Evolutionary conservation across 2,329 filamentous ascomycete genomes (phyloP), one percentile per base, ranked within the genome.

Genomic region (Ascochyta fabae): DNA sequence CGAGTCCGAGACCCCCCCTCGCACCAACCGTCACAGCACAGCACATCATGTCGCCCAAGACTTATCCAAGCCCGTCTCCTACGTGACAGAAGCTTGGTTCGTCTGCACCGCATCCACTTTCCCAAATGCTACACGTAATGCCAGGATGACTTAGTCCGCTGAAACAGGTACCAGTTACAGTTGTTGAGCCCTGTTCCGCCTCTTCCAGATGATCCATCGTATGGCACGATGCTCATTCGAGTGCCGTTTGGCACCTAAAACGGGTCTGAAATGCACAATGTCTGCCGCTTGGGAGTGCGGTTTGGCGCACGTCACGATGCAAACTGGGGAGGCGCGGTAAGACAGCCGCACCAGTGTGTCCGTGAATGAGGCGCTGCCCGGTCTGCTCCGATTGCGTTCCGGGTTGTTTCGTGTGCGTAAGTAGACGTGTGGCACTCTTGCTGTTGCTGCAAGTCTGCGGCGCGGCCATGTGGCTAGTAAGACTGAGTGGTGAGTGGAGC

Each of bases 41-140:
- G 15, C 9, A 24, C 19, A n/a, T 13, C 27, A 13, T 22, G 5
- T 22, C 36, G 23, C 38, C 29, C 46, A 40, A 43, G 50, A 27
- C 29, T 7, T 42, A 7, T 16, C 47, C 47, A 58, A 58, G 48
- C 47, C 51, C 42, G 27, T 47, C 27, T 36, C 29, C 35, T 43
- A 29, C 36, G 38, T 58, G 44, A 60, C 58, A 53, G 42, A 58
- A 53, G 54, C 54, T 57, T 60, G 36, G 44, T 26, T 5, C n/a
- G 13, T 13, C 38, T 6, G 39, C n/a, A 29, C 42, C 22, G 36
- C 27, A 41, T 35, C 36, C n/a, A 35, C 31, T n/a, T 27, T 13
- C 42, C 41, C 34, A 38, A 35, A 23, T 46, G 12, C 31, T 38
- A 46, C 42, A 13, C 23, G 24, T 13, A 12, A 23, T 8, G 7